Percentiles rank a stretch among this genome's conserved stretches.
Evolutionary conservation across 306 rosid genomes (phyloP).

Genomic region (Rosa chinensis): DNA sequence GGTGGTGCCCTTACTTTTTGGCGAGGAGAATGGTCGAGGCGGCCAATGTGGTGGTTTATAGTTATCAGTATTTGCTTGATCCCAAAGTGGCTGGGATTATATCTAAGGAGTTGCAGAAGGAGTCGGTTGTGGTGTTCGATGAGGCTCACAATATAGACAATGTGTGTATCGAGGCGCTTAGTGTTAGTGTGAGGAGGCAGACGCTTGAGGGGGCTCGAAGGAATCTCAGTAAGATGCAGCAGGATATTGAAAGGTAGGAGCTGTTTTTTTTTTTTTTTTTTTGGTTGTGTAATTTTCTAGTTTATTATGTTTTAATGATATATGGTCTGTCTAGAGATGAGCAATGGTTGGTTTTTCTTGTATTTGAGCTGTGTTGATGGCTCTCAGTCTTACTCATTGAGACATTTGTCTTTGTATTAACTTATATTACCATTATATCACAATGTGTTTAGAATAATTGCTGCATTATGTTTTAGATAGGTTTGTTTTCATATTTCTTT

Average conservation of each 20-base stretch:
- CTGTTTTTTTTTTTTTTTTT: constrained; percentile 20
- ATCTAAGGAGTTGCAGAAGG: constrained; percentile 95
- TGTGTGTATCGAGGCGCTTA: constrained; percentile 95
- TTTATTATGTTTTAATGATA: background rate
- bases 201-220: constrained; percentile 93
- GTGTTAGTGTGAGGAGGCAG: constrained; percentile 97
- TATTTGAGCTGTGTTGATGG: background rate
- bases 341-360: constrained; percentile 7
- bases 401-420: background rate
- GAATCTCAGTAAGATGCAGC: constrained; percentile 78
- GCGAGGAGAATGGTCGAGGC: constrained; percentile 95
- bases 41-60: constrained; percentile 90
- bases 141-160: constrained; percentile 96
- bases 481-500: background rate
- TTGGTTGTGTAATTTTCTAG: background rate
- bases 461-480: background rate
- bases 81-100: constrained; percentile 90
- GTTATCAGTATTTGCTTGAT: constrained; percentile 95
- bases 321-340: background rate
- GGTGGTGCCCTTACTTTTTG: constrained; percentile 95
- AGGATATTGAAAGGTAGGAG: constrained; percentile 84
- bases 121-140: constrained; percentile 91
- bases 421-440: background rate
- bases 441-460: background rate
- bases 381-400: background rate